These are phyloP conservation scores for Metschnikowia borealis DNA, from an alignment of 805 yeast species.

Conservation along the genomic window DNA sequence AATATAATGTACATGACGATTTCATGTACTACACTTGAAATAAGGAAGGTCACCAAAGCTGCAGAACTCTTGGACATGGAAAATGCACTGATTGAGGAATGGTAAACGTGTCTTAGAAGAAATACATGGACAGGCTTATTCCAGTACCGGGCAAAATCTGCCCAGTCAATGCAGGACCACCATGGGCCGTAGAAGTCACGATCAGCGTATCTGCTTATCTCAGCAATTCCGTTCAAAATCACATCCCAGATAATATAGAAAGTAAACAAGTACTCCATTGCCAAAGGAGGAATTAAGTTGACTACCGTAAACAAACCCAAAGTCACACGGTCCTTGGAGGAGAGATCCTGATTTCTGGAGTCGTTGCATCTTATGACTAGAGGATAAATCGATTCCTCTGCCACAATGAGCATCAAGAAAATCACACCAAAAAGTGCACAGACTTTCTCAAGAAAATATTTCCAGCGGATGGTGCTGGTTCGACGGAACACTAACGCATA, in stretches of 20 bases:
- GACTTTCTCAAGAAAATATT: conserved; percentile 62
- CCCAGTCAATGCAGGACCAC: conserved; percentile 97
- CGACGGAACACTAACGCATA: conserved; percentile 82
- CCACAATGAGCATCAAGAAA: conserved; percentile 71
- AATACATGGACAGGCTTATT: conserved; percentile 90
- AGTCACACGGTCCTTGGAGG: conserved; percentile 3
- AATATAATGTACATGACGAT: conserved; percentile 88
- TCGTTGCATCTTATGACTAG: conserved; percentile 55
- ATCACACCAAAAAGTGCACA: conserved; percentile 86
- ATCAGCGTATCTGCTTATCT: conserved; percentile 80
- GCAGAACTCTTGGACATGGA: conserved; percentile 64
- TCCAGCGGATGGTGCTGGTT: conserved; percentile 63
- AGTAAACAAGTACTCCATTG: conserved; percentile 67
- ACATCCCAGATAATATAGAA: conserved; percentile 96
- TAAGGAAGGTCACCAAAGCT: conserved; percentile 68
- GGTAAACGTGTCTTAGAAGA: conserved; percentile 88
- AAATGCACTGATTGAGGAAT: conserved; percentile 76
- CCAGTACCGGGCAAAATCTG: conserved; percentile 91
- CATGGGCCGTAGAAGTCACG: conserved; percentile 92
- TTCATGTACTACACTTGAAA: conserved; percentile 86
- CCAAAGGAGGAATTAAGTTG: conserved; percentile 78
- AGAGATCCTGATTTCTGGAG: conserved; percentile 33
- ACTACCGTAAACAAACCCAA: conserved; percentile 38
- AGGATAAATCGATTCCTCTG: conserved; percentile 76
- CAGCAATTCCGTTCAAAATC: conserved; percentile 85